A percentile compares a stretch with the other conserved stretches of the same genome.
These are phyloP conservation scores for Pleochaeta shiraiana DNA, from an alignment of 2,329 filamentous ascomycete genomes.

Conservation along the genomic window DNA sequence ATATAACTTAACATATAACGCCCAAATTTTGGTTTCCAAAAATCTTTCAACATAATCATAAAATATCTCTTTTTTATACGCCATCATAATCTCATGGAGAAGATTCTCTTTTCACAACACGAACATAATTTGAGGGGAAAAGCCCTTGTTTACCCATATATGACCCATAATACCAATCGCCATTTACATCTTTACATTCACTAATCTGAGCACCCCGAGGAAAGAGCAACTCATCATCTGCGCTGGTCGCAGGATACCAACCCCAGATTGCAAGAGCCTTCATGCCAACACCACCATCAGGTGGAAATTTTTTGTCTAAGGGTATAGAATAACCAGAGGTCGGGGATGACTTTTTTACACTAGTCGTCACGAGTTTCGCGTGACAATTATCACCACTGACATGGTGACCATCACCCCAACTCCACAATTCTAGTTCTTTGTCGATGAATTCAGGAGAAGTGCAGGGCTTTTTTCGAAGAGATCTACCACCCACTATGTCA, in stretches of 20 bases:
- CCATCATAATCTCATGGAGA: no score
- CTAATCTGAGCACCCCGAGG: conserved; percentile 63
- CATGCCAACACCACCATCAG: conserved; percentile 51
- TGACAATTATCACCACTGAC: conserved; percentile 17
- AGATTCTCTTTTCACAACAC: conserved; percentile 20
- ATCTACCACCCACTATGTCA: conserved; percentile 58
- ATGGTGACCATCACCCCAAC: conserved; percentile 24
- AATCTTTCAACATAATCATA: no score
- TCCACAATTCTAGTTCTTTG: conserved; percentile 26
- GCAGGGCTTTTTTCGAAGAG: conserved; percentile 36
- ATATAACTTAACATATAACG: no score
- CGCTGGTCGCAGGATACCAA: conserved; percentile 41
- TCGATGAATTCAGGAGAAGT: conserved; percentile 14
- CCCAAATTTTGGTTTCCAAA: no score
- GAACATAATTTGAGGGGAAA: conserved; percentile 62
- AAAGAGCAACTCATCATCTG: conserved; percentile 56
- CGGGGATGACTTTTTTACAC: conserved; percentile 25
- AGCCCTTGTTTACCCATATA: conserved; percentile 65
- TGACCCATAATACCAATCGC: conserved; percentile 72
- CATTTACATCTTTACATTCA: conserved; percentile 73
- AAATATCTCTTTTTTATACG: no score
- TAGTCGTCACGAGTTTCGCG: conserved; percentile 27
- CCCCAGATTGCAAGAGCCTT: conserved; percentile 46
- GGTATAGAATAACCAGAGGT: conserved; percentile 7
- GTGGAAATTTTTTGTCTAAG: conserved; percentile 32